Evolutionary conservation across 106 monocot species (phyloP).

Genomic region (Apostasia shenzhenica): DNA sequence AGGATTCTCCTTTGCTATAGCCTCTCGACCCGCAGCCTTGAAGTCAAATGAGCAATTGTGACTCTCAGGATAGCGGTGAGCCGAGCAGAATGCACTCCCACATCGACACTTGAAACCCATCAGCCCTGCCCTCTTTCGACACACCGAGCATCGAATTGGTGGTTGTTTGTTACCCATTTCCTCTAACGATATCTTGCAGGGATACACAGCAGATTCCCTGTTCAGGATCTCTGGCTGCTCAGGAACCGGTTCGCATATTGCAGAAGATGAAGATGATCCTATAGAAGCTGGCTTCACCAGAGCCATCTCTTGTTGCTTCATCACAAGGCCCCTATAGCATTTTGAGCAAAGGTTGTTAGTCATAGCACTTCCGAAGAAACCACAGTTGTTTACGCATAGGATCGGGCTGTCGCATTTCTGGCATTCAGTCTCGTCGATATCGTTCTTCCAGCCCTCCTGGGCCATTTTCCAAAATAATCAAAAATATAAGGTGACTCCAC

Average conservation of each 20-base stretch:
- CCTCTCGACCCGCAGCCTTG: slow-evolving; percentile 19
- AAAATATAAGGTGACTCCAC: too few relatives aligned
- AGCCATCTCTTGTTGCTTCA: slow-evolving; percentile 20
- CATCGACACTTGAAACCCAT: slow-evolving; percentile 13
- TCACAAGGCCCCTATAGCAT: slow-evolving; percentile 18
- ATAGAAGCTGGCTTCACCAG: slow-evolving; percentile 9
- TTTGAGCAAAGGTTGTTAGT: slow-evolving; percentile 39
- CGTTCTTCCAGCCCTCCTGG: too few relatives aligned
- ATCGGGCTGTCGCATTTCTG: background rate
- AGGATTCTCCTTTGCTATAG: slow-evolving; percentile 23
- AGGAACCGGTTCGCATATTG: background rate
- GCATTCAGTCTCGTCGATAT: too few relatives aligned
- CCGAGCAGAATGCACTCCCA: slow-evolving; percentile 2
- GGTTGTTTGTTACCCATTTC: background rate
- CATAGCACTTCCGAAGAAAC: slow-evolving; percentile 33
- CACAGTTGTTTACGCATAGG: slow-evolving; percentile 46
- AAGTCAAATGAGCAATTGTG: slow-evolving; percentile 27
- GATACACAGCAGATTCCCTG: background rate
- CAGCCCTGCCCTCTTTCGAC: slow-evolving; percentile 10
- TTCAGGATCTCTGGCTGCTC: background rate
- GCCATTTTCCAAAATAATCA: too few relatives aligned
- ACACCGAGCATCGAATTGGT: background rate
- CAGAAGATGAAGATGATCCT: background rate
- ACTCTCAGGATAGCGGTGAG: slow-evolving; percentile 8
- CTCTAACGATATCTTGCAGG: background rate